A percentile compares a stretch with the other conserved stretches of the same genome.
Conservation (phyloP, 2,329 filamentous ascomycete genomes). For the Epichloe elymi region DNA sequence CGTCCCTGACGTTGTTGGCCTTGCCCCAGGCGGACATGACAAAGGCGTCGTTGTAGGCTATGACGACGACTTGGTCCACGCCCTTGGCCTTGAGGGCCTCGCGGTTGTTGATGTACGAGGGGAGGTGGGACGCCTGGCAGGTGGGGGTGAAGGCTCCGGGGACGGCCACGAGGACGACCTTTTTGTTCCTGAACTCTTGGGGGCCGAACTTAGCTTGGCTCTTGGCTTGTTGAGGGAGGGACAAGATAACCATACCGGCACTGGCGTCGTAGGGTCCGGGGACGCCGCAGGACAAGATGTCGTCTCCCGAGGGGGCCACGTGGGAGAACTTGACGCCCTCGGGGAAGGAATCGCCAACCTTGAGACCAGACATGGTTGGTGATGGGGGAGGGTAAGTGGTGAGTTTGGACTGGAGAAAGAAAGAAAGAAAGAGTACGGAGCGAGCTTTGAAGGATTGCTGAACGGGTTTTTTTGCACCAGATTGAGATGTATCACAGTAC, state of each 20-base stretch:
- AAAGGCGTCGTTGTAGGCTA: constrained; percentile 73
- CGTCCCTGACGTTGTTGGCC: constrained; percentile 65
- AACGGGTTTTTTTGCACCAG: neutral
- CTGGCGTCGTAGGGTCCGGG: constrained; percentile 68
- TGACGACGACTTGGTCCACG: constrained; percentile 68
- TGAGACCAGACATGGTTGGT: constrained; percentile 46
- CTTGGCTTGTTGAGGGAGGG: too few species aligned
- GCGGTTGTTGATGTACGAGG: constrained; percentile 63
- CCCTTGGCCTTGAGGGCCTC: constrained; percentile 63
- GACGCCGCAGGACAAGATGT: constrained; percentile 64
- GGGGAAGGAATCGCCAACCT: constrained; percentile 75
- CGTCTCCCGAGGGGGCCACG: constrained; percentile 62
- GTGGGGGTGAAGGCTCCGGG: constrained; percentile 74
- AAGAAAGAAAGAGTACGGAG: neutral
- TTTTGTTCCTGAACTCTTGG: constrained; percentile 41
- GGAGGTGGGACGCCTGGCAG: constrained; percentile 70
- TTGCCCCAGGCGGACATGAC: constrained; percentile 89
- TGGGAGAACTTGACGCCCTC: constrained; percentile 71
- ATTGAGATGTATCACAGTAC: too few species aligned
- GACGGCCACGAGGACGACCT: constrained; percentile 42
- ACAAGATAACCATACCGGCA: constrained; percentile 30
- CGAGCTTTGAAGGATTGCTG: neutral
- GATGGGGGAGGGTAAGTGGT: neutral
- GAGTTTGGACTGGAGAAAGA: neutral
- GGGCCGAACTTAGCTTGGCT: too few species aligned